Conservation (phyloP, 306 rosid genomes). For the Fragaria iinumae region DNA sequence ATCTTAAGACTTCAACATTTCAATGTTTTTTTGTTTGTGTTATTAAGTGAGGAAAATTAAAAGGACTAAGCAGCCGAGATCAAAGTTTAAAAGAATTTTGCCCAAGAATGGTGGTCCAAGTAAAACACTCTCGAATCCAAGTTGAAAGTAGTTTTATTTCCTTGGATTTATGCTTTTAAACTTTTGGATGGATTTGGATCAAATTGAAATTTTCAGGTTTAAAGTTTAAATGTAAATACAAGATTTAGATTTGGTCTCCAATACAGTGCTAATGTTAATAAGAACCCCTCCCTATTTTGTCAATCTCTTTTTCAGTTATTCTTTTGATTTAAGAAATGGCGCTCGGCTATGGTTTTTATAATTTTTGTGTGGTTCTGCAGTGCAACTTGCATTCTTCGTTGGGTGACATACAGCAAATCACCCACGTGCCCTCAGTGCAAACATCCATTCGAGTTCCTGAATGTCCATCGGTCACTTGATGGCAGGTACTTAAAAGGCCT, state of each 20-base stretch:
- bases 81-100: not conserved
- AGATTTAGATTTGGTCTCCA: not conserved
- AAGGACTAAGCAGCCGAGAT: not conserved
- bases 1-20: not conserved
- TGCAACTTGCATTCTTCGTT: conserved; percentile 85
- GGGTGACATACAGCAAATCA: conserved; percentile 73
- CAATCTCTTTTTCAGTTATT: not conserved
- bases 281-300: not conserved
- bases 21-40: not conserved
- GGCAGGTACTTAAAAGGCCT: conserved; percentile 56
- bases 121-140: not conserved
- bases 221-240: too few species aligned
- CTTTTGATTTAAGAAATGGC: not conserved
- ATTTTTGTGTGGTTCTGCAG: conserved; percentile 36
- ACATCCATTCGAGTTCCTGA: conserved; percentile 72
- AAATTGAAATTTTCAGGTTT: not conserved
- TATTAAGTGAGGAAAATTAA: not conserved
- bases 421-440: conserved; percentile 93
- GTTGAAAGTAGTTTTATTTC: not conserved
- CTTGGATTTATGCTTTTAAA: not conserved
- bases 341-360: not conserved
- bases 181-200: not conserved
- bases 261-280: not conserved
- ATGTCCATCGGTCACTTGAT: conserved; percentile 91
- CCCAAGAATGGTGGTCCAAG: not conserved